A percentile compares a stretch with the other conserved stretches of the same genome.
phyloP scores from a whole-genome alignment of 2,329 filamentous ascomycete genomes.

The Bimuria novae-zelandiae region DNA sequence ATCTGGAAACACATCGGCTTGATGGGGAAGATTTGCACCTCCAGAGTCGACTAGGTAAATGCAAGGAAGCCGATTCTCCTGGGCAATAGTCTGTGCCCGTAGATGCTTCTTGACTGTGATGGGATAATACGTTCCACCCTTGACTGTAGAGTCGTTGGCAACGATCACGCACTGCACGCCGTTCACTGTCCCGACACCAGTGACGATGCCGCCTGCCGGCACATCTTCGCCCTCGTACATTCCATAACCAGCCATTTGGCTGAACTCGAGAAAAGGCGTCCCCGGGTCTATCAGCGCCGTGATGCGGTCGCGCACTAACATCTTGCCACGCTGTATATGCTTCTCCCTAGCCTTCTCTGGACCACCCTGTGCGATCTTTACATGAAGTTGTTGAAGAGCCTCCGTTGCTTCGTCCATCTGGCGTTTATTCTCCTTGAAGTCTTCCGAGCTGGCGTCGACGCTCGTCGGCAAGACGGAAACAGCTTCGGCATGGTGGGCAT shows the following conservation, averaged over 20 bases:
- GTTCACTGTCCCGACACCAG: conserved; percentile 86
- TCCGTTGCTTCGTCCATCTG: conserved; percentile 77
- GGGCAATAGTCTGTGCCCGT: conserved; percentile 85
- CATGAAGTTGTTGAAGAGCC: conserved; percentile 71
- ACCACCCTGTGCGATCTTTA: conserved; percentile 75
- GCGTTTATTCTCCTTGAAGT: conserved; percentile 79
- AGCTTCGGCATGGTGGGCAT: conserved; percentile 78
- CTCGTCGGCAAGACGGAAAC: conserved; percentile 78
- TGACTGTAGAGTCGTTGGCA: conserved; percentile 95
- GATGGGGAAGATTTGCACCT: conserved; percentile 91
- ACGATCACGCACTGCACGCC: conserved; percentile 92
- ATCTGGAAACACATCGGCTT: conserved; percentile 95
- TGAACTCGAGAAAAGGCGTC: conserved; percentile 90
- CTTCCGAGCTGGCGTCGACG: conserved; percentile 76
- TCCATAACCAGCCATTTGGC: conserved; percentile 83
- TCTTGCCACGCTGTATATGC: conserved; percentile 86
- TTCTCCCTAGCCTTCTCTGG: conserved; percentile 82
- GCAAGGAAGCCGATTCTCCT: conserved; percentile 81
- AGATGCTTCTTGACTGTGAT: conserved; percentile 98
- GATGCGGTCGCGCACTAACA: conserved; percentile 89
- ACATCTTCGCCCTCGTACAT: conserved; percentile 87
- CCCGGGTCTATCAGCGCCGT: conserved; percentile 86
- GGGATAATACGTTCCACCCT: conserved; percentile 95
- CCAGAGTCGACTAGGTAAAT: conserved; percentile 97
- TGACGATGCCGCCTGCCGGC: conserved; percentile 88